Base-by-base conservation (phyloP, 805 yeast species). In the Maudiozyma pseudohumilis region DNA sequence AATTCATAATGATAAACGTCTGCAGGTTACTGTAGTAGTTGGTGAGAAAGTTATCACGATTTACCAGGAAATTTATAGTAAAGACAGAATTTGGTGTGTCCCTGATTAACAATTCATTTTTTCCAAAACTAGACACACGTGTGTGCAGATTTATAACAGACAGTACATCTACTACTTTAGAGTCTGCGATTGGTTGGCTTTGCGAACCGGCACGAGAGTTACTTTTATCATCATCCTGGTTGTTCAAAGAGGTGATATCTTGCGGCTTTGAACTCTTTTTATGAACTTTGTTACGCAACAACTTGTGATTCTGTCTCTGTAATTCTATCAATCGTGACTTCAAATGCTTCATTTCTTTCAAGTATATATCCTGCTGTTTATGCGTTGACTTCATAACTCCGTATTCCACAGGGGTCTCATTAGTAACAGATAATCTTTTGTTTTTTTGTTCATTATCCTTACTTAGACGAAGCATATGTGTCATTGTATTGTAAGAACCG, bases 341-440 rank as follows among this genome's bases (percentile, higher is more conserved):
- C 27, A 54, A 36, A 19, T 47, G 47, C 2, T 44, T 34, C 36
- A 51, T 43, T 40, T 54, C 57, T 35, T 46, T 49, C 9, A 44
- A 22, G 5, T 47, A 29, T 1, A 53, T 32, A 21, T 47, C 54
- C 18, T 46, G 48, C 32, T 48, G 51, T 6, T 50, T 42, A 28
- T 44, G 43, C 5, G 41, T 32, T 3, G 47, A 42, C 9, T 45
- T 38, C 36, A 50, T 32, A 8, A 41, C 11, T 36, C 46, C 50
- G 29, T 32, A 40, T 10, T 36, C 29, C 1, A 42, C 41, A 13
- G 42, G 38, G 8, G 33, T 36, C 11, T 39, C 31, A 11, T 35
- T 33, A 26, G 36, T 22, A 18, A 25, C 23, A 28, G 16, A 27
- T 24, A 18, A 26, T 15, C 18, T 32, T 35, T 16, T 29, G 16